These are phyloP conservation scores for Jatropha podagrica DNA, from an alignment of 441 rosid species.

Conservation along the genomic window DNA sequence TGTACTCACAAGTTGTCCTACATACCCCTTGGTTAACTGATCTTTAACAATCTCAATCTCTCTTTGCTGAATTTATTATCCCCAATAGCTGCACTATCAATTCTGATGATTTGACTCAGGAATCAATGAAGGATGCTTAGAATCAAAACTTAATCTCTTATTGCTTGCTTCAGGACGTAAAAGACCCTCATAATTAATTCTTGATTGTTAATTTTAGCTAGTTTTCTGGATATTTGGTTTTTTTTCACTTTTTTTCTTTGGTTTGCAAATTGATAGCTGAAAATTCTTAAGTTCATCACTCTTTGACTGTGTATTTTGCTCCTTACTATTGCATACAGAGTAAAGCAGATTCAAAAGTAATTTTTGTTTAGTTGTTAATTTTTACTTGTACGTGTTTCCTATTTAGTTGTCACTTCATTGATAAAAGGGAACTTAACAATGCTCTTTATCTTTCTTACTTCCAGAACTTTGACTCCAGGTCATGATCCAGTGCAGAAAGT, in stretches of 20 bases:
- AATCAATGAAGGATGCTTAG: too few species aligned
- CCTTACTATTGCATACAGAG: not conserved
- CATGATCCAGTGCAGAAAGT: conserved; percentile 95
- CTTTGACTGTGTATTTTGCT: not conserved
- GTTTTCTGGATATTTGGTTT: not conserved
- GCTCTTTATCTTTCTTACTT: conserved; percentile 9
- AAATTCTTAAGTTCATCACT: not conserved
- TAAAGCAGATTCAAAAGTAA: too few species aligned
- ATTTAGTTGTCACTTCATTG: not conserved
- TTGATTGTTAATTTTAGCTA: not conserved
- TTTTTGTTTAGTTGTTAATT: not conserved
- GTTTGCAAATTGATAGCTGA: not conserved
- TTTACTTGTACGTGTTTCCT: not conserved
- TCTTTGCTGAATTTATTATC: not conserved
- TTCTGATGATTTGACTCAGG: not conserved
- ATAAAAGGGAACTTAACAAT: not conserved
- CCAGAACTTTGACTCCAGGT: conserved; percentile 93
- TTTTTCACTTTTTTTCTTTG: not conserved
- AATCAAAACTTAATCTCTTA: too few species aligned
- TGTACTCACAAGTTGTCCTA: too few species aligned
- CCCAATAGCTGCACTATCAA: not conserved
- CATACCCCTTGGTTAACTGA: too few species aligned
- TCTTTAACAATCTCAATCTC: not conserved
- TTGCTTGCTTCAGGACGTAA: not conserved
- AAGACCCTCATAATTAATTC: not conserved